Base-by-base conservation (phyloP, 2,329 filamentous ascomycete genomes). In the Diaporthe nobilis region DNA sequence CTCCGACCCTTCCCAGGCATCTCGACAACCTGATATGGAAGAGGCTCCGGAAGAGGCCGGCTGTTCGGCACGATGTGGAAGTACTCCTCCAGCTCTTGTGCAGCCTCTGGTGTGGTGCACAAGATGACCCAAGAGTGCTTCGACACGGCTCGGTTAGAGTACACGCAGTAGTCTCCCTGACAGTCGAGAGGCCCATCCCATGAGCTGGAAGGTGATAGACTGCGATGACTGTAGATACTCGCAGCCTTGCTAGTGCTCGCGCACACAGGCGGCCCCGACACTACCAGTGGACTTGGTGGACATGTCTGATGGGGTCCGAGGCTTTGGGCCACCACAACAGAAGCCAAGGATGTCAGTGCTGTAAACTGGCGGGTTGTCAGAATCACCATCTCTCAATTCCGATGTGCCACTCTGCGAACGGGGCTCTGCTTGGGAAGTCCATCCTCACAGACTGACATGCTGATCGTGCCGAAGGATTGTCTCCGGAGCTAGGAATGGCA, bases 121-220 rank as follows among this genome's bases (percentile, higher is more conserved):
- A 55, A 42, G 9, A 70, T 28, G n/a, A n/a, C 9, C 65, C 49
- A 70, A 1, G 47, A 17, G 34, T 53, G 49, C 31, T 70, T 70
- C 22, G 65, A 70, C 6, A 55, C 47, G 9, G 49, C 65, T 55
- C 22, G 31, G n/a, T 42, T 55, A 28, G 65, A 70, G 34, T 70
- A 70, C n/a, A 70, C n/a, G 34, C 65, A 70, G 34, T 28, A 70
- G 9, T 55, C 65, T 13, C 34, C 65, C 13, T 55, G 49, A 28
- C 65, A 70, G n/a, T 55, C 65, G 34, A 70, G 34, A 1, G 65
- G 65, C 10, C 65, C 65, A 22, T 70, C 34, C 65, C 65, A 70
- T 31, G 65, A 55, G 8, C 10, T 22, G 13, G 9, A 31, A 42
- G 65, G 22, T 13, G n/a, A 39, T 6, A 13, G 22, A 15, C 13